phyloP scores from a whole-genome alignment of 768 basidiomycete species.

The Suillus hirtellus region DNA sequence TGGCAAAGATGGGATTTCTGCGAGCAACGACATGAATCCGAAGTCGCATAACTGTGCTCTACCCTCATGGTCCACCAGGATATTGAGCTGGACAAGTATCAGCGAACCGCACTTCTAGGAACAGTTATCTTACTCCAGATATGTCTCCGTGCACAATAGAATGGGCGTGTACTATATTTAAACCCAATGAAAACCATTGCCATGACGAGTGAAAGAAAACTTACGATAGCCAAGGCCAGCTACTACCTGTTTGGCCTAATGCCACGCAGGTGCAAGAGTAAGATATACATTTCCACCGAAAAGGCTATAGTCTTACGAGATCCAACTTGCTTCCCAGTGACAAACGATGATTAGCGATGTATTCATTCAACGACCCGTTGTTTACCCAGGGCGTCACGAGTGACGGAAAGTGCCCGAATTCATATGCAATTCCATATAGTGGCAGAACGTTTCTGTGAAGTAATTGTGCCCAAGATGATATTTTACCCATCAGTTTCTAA shows the following conservation, averaged over 20 bases:
- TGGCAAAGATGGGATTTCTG: background rate
- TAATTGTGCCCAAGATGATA: conserved; percentile 8
- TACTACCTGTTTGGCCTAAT: conserved; percentile 6
- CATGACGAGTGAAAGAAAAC: background rate
- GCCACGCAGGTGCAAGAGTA: no score
- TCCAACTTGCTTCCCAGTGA: conserved; percentile 11
- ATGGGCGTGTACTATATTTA: conserved; percentile 9
- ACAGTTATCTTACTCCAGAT: conserved; percentile 6
- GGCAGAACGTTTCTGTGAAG: conserved; percentile 21
- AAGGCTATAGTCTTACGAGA: conserved; percentile 16
- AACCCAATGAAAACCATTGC: background rate
- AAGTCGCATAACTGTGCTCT: conserved; percentile 4
- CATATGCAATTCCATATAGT: conserved; percentile 19
- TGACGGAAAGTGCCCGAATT: conserved; percentile 23
- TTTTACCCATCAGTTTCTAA: conserved; percentile 1
- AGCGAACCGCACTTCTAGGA: background rate
- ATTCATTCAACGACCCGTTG: conserved; percentile 23
- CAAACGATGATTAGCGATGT: conserved; percentile 15
- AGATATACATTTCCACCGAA: background rate
- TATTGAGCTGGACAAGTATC: conserved; percentile 1
- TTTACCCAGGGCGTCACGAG: conserved; percentile 29
- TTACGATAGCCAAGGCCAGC: conserved; percentile 10
- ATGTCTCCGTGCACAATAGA: conserved; percentile 12
- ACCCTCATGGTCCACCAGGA: conserved; percentile 8
- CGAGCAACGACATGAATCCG: conserved; percentile 3